phyloP scores from a whole-genome alignment of 164 flowering plant genomes.

The Aristolochia contorta region DNA sequence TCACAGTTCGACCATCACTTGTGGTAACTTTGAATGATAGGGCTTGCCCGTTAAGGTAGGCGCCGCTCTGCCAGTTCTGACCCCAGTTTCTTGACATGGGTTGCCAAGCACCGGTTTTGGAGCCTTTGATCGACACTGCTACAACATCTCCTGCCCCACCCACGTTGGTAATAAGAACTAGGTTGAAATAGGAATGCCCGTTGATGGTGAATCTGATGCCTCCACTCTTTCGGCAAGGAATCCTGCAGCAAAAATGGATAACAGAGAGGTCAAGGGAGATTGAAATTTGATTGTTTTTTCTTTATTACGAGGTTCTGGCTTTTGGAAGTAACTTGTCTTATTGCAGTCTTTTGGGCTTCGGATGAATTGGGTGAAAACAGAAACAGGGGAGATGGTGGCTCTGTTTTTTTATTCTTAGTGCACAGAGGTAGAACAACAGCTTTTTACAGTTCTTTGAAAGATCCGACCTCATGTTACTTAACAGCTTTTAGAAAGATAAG shows the following conservation, averaged over 20 bases:
- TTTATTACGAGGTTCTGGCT: no score
- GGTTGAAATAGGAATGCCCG: conserved; percentile 66
- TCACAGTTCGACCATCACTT: conserved; percentile 43
- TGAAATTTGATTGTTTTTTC: background rate
- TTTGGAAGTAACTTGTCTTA: no score
- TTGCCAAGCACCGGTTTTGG: conserved; percentile 57
- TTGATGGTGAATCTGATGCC: conserved; percentile 73
- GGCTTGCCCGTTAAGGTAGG: conserved; percentile 56
- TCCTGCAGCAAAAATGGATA: conserved; percentile 24
- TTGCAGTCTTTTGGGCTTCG: no score
- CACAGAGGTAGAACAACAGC: no score
- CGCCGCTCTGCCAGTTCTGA: conserved; percentile 67
- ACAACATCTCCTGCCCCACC: conserved; percentile 71
- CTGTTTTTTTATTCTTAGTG: no score
- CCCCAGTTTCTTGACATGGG: conserved; percentile 74
- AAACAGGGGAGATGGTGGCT: no score
- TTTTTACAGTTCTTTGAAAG: no score
- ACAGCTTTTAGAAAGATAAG: no score
- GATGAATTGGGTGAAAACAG: no score
- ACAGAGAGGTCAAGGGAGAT: background rate
- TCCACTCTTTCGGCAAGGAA: conserved; percentile 51
- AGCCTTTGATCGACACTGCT: conserved; percentile 51
- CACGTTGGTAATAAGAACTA: conserved; percentile 61
- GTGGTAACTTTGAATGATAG: conserved; percentile 57
- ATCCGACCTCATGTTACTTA: no score